Evolutionary conservation across 108 stramenopile species (phyloP).

Genomic region (Cyclotella sp.): DNA sequence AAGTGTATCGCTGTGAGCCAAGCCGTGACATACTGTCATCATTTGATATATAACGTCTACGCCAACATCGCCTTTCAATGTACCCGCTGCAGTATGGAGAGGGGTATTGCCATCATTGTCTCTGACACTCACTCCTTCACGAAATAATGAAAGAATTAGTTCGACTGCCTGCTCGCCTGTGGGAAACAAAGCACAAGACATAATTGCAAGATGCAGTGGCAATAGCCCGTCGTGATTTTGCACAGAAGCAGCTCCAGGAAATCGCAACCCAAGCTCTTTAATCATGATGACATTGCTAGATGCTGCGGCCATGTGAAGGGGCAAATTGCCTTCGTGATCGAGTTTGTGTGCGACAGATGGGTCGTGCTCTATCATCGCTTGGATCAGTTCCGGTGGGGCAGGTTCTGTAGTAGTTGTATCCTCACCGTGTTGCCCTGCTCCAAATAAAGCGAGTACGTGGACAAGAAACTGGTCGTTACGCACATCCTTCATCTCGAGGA

Average conservation of each 20-base stretch:
- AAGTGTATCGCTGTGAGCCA: constrained; percentile 32
- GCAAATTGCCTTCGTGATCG: constrained; percentile 85
- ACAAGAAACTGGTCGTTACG: constrained; percentile 81
- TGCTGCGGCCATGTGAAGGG: constrained; percentile 84
- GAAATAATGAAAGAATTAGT: constrained; percentile 68
- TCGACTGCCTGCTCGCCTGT: constrained; percentile 38
- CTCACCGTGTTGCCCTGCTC: constrained; percentile 49
- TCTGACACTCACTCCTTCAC: constrained; percentile 67
- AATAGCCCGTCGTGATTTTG: constrained; percentile 88
- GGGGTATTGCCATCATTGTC: constrained; percentile 89
- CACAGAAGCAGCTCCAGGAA: constrained; percentile 84
- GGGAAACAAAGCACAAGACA: constrained; percentile 53
- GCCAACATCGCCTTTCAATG: constrained; percentile 66
- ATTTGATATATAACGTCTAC: constrained; percentile 73
- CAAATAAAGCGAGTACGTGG: constrained; percentile 80
- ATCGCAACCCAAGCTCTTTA: constrained; percentile 69
- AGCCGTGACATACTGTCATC: constrained; percentile 66
- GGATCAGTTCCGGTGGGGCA: constrained; percentile 63
- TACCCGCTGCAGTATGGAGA: constrained; percentile 74
- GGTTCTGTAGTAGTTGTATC: constrained; percentile 24
- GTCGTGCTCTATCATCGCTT: constrained; percentile 63
- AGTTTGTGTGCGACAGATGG: constrained; percentile 82
- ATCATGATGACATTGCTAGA: constrained; percentile 82
- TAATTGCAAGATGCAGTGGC: constrained; percentile 78
- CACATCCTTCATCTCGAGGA: constrained; percentile 89